These are phyloP conservation scores for Fusarium sacchari DNA, from an alignment of 2,329 filamentous ascomycete species.

Conservation along the genomic window DNA sequence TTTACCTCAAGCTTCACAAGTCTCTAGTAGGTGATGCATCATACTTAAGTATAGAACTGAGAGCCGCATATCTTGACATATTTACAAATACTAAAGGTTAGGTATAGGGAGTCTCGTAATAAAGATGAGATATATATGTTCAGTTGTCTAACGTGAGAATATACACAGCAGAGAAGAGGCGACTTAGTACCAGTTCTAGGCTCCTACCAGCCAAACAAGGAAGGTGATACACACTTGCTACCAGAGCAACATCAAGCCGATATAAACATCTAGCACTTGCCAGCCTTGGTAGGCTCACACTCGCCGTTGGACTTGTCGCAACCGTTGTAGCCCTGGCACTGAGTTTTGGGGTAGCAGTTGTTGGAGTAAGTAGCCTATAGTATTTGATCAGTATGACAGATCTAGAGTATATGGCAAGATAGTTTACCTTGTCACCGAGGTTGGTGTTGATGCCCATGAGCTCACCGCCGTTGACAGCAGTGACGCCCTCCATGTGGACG, in stretches of 20 bases:
- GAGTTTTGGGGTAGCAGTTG: constrained; percentile 44
- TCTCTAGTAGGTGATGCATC: background rate
- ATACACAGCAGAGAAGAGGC: background rate
- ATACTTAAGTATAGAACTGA: accelerated
- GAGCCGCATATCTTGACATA: background rate
- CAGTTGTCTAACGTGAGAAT: background rate
- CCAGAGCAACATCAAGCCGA: background rate
- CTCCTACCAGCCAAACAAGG: background rate
- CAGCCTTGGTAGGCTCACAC: constrained; percentile 44
- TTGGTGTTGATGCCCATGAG: constrained; percentile 56
- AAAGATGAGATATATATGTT: background rate
- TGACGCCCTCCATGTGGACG: constrained; percentile 55
- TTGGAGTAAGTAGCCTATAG: constrained; percentile 43
- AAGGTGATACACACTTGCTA: background rate
- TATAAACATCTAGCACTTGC: background rate
- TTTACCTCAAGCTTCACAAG: accelerated
- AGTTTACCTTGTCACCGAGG: constrained; percentile 43
- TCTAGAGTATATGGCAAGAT: accelerated
- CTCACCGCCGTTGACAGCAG: constrained; percentile 52
- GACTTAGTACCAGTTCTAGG: accelerated
- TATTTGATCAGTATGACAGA: accelerated
- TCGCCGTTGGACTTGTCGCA: constrained; percentile 45
- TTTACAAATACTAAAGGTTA: no score
- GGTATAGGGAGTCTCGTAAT: no score
- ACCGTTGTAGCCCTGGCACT: constrained; percentile 46